Evolutionary conservation across 305 asterid genomes (phyloP), one percentile per base, ranked within the genome.

Genomic region (Plantago rigida): DNA sequence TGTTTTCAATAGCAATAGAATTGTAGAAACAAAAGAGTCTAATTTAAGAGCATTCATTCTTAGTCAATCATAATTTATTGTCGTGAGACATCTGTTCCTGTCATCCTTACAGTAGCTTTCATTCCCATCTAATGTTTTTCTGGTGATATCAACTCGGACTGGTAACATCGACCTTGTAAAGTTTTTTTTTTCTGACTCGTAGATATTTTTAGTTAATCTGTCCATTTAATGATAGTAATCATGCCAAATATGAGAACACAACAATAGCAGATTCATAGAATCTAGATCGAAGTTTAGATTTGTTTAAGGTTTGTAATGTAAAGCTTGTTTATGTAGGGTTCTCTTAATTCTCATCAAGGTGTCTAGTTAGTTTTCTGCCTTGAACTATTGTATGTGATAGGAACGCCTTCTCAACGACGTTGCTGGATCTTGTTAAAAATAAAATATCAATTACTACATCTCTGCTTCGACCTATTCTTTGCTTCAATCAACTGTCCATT

Each of bases 401-500:
- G 63, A 44, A 24, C 1, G 31, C 17, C 44, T 46, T 59, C 46
- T 24, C 44, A 34, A 52, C 19, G 24, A 3, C n/a, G 47, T 3
- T n/a, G 28, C 44, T 9, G 28, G 13, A 63, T 42, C 53, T 42
- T 63, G 15, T 50, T 17, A 51, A 1, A 39, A 13, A 41, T 51
- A 22, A 19, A n/a, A 9, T 19, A 5, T 22, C 36, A 45, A 22
- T 44, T 59, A 13, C 11, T 50, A 34, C 34, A 42, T 5, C 31
- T 36, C 56, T 65, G 15, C 53, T 39, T 13, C 48, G 54, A 55
- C 60, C 39, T 59, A 63, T 36, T 44, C 47, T 34, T 46, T 28
- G 45, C 51, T 10, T 3, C 9, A 48, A 61, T 53, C 59, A 44
- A 15, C 51, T 57, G 49, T 47, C 62, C 42, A 55, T 50, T 57